These are phyloP conservation scores for Cytospora mali DNA, from an alignment of 2,329 filamentous ascomycete genomes.

Conservation along the genomic window DNA sequence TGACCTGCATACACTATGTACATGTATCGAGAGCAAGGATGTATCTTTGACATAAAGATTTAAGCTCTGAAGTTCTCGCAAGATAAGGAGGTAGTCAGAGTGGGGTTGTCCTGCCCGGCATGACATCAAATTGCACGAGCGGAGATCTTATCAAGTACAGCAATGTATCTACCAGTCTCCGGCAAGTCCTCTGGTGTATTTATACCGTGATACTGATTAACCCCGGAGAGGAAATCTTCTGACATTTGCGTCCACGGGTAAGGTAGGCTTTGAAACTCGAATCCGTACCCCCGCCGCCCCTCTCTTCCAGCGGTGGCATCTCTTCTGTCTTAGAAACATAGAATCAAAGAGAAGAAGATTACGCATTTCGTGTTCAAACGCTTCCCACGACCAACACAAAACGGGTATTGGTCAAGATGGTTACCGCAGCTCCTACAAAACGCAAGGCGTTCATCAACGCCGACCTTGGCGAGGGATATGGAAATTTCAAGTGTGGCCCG, in stretches of 20 bases:
- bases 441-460: slow-evolving; percentile 42
- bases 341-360: slow-evolving; percentile 6
- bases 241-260: no score
- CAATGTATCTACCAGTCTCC: background rate
- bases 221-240: no score
- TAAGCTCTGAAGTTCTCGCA: background rate
- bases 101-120: background rate
- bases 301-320: no score
- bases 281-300: no score
- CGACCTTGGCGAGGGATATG: slow-evolving; percentile 51
- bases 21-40: no score
- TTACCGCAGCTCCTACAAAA: slow-evolving; percentile 9
- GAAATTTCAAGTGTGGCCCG: slow-evolving; percentile 52
- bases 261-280: no score
- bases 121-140: background rate
- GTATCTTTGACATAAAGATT: no score
- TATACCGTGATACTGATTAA: no score
- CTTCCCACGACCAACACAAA: slow-evolving; percentile 1
- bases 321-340: no score
- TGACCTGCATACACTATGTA: no score
- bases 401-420: background rate
- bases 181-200: background rate
- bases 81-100: background rate
- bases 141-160: background rate
- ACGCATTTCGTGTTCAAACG: slow-evolving; percentile 6